Base-by-base conservation (phyloP, 106 monocot genomes). In the Gastrodia elata region DNA sequence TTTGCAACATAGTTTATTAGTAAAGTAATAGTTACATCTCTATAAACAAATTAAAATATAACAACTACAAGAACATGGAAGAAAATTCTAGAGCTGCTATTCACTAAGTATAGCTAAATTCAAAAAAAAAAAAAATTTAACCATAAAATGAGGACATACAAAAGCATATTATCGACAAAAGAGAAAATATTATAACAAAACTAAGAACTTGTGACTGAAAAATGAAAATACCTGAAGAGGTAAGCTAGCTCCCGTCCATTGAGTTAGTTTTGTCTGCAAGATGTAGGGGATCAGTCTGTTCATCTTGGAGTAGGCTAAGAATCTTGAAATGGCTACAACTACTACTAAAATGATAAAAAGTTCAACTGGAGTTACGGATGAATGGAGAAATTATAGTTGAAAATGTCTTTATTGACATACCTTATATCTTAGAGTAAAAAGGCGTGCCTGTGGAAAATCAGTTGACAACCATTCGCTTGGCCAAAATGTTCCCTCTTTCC, bases 241-340 rank as follows among this genome's bases (percentile, higher is more conserved):
- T 75, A 98, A 82, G 83, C 93, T 98, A 76, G 91, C 93, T 85
- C 98, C 98, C 32, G 98, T 84, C 98, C 98, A 98, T 55, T 88
- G 93, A 52, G 93, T 88, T 38, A 98, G 82, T 85, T 98, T 93
- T 82, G 98, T 91, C 98, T 98, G 93, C 91, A 91, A 84, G 71
- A 77, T 71, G 76, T 39, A 79, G 70, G 79, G 74, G 70, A 71
- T 82, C 65, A 82, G 36, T 74, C 37, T 40, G 71, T 68, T 41
- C 76, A 82, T 68, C 65, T 43, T 82, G 71, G 43, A 72, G 40
- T 75, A 40, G 77, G 64, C 73, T 70, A 74, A 65, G 74, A 77
- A 83, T 52, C 65, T 32, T 79, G 72, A 72, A 81, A 76, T 34
- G 64, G 37, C 64, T 65, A 79, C 32, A 42, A 68, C 70, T 83